Conservation (phyloP, 352 stramenopile species). For the Elongisporangium senticosum region DNA sequence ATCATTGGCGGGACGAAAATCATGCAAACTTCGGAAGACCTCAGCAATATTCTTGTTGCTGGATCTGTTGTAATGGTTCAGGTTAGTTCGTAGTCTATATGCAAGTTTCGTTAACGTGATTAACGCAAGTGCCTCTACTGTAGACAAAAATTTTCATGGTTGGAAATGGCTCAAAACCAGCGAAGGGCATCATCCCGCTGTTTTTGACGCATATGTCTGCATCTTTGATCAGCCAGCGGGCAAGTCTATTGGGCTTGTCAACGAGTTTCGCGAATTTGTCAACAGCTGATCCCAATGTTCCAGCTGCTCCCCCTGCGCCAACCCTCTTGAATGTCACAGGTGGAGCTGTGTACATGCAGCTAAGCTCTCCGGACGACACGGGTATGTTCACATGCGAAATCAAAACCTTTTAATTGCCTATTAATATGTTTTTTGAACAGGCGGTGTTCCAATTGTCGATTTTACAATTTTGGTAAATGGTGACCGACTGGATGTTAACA, state of each 20-base stretch:
- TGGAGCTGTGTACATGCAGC: constrained; percentile 25
- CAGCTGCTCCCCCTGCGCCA: constrained; percentile 20
- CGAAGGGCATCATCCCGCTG: constrained; percentile 25
- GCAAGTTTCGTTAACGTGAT: no score
- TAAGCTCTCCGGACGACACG: constrained; percentile 33
- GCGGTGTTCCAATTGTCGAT: constrained; percentile 37
- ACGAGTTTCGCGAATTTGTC: constrained; percentile 28
- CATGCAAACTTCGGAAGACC: constrained; percentile 31
- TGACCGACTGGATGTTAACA: constrained; percentile 8
- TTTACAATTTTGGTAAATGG: constrained; percentile 41
- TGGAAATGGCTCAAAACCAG: constrained; percentile 25
- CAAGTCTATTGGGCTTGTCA: constrained; percentile 18
- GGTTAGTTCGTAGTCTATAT: no score
- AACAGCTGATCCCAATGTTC: constrained; percentile 25
- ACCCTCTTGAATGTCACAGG: constrained; percentile 30
- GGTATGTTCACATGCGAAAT: constrained; percentile 12
- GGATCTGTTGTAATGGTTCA: constrained; percentile 32
- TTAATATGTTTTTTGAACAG: constrained; percentile 8
- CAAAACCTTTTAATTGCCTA: constrained; percentile 3
- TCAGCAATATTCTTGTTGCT: constrained; percentile 18
- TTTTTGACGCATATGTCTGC: constrained; percentile 12
- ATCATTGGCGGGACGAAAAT: constrained; percentile 21
- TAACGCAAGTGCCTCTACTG: no score
- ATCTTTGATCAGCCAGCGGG: constrained; percentile 21
- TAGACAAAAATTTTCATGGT: constrained; percentile 28